Evolutionary conservation across 495 filamentous ascomycete species (phyloP).

Genomic region (Xylaria sp.): DNA sequence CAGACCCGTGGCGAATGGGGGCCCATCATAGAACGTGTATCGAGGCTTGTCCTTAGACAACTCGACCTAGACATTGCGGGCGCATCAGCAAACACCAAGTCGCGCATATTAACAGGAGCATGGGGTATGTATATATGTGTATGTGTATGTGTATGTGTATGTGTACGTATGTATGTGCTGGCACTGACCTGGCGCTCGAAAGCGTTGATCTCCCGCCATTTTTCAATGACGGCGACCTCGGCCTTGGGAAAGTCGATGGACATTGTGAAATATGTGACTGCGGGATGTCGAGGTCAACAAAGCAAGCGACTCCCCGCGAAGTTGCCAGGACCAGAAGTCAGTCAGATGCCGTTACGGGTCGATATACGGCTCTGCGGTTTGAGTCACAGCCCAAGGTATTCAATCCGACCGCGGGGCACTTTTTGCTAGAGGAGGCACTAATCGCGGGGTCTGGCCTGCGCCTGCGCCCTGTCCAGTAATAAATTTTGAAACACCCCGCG

Average conservation of each 20-base stretch:
- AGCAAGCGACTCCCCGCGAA: not conserved
- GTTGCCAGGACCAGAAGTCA: not conserved
- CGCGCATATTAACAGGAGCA: no score
- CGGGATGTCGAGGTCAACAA: not conserved
- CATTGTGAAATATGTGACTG: slow-evolving; percentile 53
- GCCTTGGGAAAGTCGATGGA: slow-evolving; percentile 92
- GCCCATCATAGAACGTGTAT: slow-evolving; percentile 79
- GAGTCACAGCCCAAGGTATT: slow-evolving; percentile 22
- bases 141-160: no score
- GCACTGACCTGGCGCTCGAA: slow-evolving; percentile 71
- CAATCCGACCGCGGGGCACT: slow-evolving; percentile 30
- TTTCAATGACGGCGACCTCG: slow-evolving; percentile 79
- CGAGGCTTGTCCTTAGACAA: slow-evolving; percentile 41
- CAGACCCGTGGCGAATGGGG: slow-evolving; percentile 67
- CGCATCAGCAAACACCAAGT: slow-evolving; percentile 20
- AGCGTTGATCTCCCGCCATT: slow-evolving; percentile 90
- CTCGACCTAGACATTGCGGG: slow-evolving; percentile 42
- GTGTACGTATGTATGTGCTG: no score
- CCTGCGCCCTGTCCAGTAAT: not conserved
- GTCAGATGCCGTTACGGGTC: not conserved
- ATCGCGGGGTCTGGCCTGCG: slow-evolving; percentile 24
- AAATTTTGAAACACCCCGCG: slow-evolving; percentile 17
- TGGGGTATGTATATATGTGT: no score
- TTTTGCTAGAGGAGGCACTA: slow-evolving; percentile 20
- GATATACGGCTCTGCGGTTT: slow-evolving; percentile 3